Evolutionary conservation across 805 yeast genomes (phyloP), one percentile per base, ranked within the genome.

Genomic region (Ogataea thermomethanolica): DNA sequence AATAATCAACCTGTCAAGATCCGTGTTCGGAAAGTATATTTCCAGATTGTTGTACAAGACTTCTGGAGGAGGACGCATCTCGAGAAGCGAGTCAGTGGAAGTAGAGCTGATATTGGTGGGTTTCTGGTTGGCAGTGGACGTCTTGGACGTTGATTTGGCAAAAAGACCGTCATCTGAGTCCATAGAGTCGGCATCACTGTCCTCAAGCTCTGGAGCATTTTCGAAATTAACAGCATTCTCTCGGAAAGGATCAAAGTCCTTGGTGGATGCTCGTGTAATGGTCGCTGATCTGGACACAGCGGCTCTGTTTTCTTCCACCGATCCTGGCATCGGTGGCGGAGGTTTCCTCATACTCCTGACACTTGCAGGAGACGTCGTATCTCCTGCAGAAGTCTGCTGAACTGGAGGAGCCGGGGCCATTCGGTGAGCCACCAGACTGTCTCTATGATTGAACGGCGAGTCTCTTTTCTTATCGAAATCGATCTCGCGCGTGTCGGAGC

Each of bases 51-150:
- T 87, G 58, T 90, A 93, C 23, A 93, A 83, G 29, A 86, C 95
- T 55, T 91, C 98, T 1, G 95, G 84, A 0, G 98, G 89, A 2
- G 99, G 99, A 58, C 99, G 78, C 11, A 93, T 82, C 7, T 83
- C 80, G 87, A 64, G 48, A 3, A 53, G 37, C 8, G 55, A 50
- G 3, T 55, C 53, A 11, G 44, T 40, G 6, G 61, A 53, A 6
- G 55, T 50, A 5, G 53, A 39, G 3, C 48, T 46, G 15, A 45
- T 25, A n/a, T 39, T n/a, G 29, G 36, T 39, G 9, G 43, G 25
- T 8, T 37, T 33, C 7, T 36, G 35, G 24, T 14, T 35, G 15
- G 36, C 34, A 12, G 10, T 27, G 26, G 37, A 14, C 8, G 27
- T 29, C 9, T 48, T 48, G 5, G 49, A 38, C 4, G 71, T 71